Conservation (phyloP, 1,284 basidiomycete species). For the Cryptococcus maquisensis region DNA sequence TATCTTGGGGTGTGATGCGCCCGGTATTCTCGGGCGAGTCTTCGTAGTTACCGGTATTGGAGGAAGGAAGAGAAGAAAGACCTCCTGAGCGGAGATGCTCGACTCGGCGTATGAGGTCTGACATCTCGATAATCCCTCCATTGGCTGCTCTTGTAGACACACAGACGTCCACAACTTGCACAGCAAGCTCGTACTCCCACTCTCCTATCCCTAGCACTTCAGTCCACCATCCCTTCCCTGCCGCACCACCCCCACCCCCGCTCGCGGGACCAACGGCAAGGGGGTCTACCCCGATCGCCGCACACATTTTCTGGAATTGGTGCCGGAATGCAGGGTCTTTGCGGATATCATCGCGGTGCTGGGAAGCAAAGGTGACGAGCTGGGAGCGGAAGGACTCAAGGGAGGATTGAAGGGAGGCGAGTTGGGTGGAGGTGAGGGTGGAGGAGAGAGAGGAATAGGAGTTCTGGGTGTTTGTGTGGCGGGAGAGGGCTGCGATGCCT, state of each 20-base stretch:
- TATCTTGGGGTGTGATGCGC: constrained; percentile 71
- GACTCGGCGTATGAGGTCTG: constrained; percentile 75
- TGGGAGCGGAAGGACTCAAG: constrained; percentile 78
- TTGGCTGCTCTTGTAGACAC: constrained; percentile 81
- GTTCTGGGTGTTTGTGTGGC: constrained; percentile 45
- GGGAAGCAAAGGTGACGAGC: constrained; percentile 72
- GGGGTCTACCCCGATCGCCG: constrained; percentile 90
- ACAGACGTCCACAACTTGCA: constrained; percentile 96
- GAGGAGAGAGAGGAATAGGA: constrained; percentile 75
- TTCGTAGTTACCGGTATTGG: not conserved
- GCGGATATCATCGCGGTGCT: constrained; percentile 79
- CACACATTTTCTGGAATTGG: constrained; percentile 95
- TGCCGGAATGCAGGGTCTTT: constrained; percentile 82
- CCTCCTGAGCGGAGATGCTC: constrained; percentile 58
- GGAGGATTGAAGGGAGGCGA: constrained; percentile 73
- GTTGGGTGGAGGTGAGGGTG: constrained; percentile 69
- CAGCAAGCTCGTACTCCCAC: constrained; percentile 92
- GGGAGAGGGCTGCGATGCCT: constrained; percentile 52
- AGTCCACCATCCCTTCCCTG: constrained; percentile 81
- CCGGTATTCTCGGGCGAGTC: constrained; percentile 1
- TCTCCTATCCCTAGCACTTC: constrained; percentile 81
- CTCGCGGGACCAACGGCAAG: constrained; percentile 58
- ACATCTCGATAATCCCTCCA: constrained; percentile 86
- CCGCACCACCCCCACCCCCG: constrained; percentile 1
- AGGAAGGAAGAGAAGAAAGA: not conserved